Conservation (phyloP, 208 protist species). For the Acanthamoeba lenticulata region DNA sequence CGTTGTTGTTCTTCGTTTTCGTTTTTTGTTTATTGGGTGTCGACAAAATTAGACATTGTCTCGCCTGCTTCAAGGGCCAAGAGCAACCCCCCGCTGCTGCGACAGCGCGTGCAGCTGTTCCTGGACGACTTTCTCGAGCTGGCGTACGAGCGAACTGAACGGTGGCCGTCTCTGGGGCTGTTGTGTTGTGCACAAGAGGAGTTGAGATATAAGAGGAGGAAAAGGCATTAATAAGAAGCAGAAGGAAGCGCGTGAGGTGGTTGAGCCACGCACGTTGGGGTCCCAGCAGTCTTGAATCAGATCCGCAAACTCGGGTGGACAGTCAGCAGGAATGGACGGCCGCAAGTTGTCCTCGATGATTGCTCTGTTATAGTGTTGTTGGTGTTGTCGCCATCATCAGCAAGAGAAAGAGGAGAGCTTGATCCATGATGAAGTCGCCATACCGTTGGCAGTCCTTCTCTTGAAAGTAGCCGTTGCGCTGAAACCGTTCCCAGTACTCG, state of each 20-base stretch:
- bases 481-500: constrained; percentile 45
- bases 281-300: constrained; percentile 54
- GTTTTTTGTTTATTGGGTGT: not conserved
- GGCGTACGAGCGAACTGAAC: not conserved
- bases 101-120: no score
- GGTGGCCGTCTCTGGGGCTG: not conserved
- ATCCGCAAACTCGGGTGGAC: constrained; percentile 8
- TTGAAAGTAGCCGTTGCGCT: constrained; percentile 56
- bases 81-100: not conserved
- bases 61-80: not conserved
- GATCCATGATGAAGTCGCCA: not conserved
- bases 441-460: constrained; percentile 33
- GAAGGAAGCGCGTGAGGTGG: not conserved
- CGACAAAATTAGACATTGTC: not conserved
- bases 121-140: no score
- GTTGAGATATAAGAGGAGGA: no score
- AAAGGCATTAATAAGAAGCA: not conserved
- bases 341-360: constrained; percentile 39
- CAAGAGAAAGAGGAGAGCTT: not conserved
- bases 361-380: not conserved
- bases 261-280: not conserved
- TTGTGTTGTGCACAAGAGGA: no score
- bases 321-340: constrained; percentile 14
- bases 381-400: not conserved
- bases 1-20: not conserved